Evolutionary conservation across 106 monocot genomes (phyloP).

Genomic region (Acanthochlamys bracteata): DNA sequence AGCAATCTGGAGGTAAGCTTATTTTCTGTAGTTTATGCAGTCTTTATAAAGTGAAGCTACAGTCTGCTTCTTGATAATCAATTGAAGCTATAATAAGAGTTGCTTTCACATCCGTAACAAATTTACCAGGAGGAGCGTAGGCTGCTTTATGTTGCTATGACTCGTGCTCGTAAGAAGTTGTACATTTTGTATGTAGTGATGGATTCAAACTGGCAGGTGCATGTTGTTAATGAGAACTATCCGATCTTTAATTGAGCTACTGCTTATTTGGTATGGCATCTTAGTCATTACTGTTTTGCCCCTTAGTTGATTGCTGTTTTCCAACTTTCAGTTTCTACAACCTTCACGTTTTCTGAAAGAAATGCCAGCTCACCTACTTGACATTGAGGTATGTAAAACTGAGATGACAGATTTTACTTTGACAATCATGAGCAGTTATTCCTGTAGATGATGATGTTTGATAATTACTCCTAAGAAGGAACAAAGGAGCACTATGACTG

Average conservation of each 20-base stretch:
- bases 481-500: no score
- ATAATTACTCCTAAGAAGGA: no score
- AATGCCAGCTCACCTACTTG: slow-evolving; percentile 69
- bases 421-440: background rate
- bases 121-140: slow-evolving; percentile 78
- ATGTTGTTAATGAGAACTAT: no score
- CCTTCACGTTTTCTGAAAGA: slow-evolving; percentile 85
- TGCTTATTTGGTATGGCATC: no score
- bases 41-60: background rate
- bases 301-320: no score
- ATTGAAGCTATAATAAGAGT: no score
- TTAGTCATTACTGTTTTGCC: no score
- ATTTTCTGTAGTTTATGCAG: background rate
- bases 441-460: no score
- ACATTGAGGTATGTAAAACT: slow-evolving; percentile 40
- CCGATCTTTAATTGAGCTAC: no score
- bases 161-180: slow-evolving; percentile 75
- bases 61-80: no score
- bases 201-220: slow-evolving; percentile 71
- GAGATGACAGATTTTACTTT: background rate
- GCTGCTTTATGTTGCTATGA: slow-evolving; percentile 87
- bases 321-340: slow-evolving; percentile 47
- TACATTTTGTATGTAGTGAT: slow-evolving; percentile 61
- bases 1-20: slow-evolving; percentile 58
- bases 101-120: background rate